These are phyloP conservation scores for Talaromyces sp. DNA, from an alignment of 2,329 filamentous ascomycete genomes.

Conservation along the genomic window DNA sequence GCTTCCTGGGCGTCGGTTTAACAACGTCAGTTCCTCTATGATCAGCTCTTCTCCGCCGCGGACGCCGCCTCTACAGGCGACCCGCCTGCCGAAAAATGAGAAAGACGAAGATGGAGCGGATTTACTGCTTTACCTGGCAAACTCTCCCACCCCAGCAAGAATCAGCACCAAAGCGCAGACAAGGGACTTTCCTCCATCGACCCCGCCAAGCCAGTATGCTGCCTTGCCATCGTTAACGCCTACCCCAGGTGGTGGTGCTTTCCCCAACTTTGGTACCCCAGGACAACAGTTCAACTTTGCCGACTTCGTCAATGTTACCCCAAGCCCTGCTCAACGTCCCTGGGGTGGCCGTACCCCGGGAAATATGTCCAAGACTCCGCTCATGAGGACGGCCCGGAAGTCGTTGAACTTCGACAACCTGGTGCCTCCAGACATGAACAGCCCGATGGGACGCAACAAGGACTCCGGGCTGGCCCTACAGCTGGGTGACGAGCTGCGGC, in stretches of 20 bases:
- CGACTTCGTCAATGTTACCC: constrained; percentile 96
- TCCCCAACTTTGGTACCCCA: constrained; percentile 71
- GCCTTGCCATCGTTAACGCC: constrained; percentile 46
- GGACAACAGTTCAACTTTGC: constrained; percentile 86
- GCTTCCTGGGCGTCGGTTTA: constrained; percentile 52
- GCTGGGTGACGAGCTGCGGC: constrained; percentile 58
- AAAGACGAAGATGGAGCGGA: constrained; percentile 71
- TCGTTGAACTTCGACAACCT: constrained; percentile 77
- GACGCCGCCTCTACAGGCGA: constrained; percentile 64
- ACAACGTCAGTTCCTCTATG: constrained; percentile 42
- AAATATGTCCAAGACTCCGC: constrained; percentile 59
- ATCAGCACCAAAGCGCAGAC: constrained; percentile 41
- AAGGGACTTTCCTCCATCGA: constrained; percentile 59
- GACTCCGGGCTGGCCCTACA: constrained; percentile 56
- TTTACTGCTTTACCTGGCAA: constrained; percentile 75
- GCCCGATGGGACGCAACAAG: constrained; percentile 35
- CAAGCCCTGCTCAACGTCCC: constrained; percentile 82
- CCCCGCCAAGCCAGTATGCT: constrained; percentile 63
- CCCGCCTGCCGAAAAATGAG: constrained; percentile 45
- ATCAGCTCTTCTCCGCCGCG: constrained; percentile 75
- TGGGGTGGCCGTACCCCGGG: constrained; percentile 60
- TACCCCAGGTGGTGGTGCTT: constrained; percentile 62
- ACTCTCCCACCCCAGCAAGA: constrained; percentile 81
- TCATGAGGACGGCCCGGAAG: constrained; percentile 64
- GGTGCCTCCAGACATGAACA: constrained; percentile 49